Evolutionary conservation across 1,284 basidiomycete species (phyloP), one percentile per base, ranked within the genome.

Genomic region (Malassezia pachydermatis): DNA sequence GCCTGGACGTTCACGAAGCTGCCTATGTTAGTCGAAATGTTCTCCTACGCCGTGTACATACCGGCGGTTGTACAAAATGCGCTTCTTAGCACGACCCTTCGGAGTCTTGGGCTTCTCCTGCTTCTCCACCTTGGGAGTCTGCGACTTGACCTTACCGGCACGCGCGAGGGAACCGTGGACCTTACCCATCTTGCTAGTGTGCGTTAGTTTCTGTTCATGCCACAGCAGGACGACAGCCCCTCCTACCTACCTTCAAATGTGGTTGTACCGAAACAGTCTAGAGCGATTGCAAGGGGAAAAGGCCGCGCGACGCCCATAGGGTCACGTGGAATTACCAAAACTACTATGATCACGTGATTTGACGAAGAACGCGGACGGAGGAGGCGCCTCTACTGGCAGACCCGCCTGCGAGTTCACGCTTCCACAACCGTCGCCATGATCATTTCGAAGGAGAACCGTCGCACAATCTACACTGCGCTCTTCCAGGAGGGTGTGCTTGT

Each of bases 131-230:
- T 65, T 67, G 70, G 90, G 90, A 72, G 83, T 84, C 78, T 94
- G 88, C 70, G 85, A 87, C 79, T 88, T 94, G 81, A 96, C 90
- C 83, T 96, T 95, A 77, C 89, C 90, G 76, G 89, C 90, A 82
- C 92, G 90, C 77, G 90, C 90, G 78, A 96, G 88, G 75, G 90
- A 95, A 77, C 92, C 90, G 86, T 96, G 90, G 78, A 95, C 92
- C 74, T 78, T 78, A 71, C 77, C 77, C 77, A 77, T 78, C 41
- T 59, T 67, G 61, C 34, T 37, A 14, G 14, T 3, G 44, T 20
- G n/a, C 25, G 37, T 47, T 42, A 42, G 52, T 30, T n/a, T 27
- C 32, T 28, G 34, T 37, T 32, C 39, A 10, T 16, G 27, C 9
- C n/a, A n/a, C 2, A n/a, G 22, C 38, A n/a, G 22, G 5, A 39